Base-by-base conservation (phyloP, 2,329 filamentous ascomycete genomes). In the Periconia macrospinosa region DNA sequence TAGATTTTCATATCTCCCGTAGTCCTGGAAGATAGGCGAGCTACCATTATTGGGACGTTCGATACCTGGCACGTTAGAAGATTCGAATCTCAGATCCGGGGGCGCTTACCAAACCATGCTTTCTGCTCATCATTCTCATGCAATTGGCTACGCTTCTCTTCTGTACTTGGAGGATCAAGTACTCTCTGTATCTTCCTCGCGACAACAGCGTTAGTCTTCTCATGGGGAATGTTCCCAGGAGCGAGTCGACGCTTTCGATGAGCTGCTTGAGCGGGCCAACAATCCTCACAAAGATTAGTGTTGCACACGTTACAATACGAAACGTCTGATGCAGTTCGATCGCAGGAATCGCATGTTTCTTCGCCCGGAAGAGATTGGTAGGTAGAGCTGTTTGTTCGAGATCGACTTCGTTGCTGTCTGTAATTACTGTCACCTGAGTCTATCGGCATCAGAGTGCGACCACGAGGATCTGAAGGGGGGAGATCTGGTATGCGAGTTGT, bases 51-150 rank as follows among this genome's bases (percentile, higher is more conserved):
- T 35, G 18, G 54, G 51, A 17, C 54, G 27, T 1, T 14, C 47
- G 2, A 61, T 48, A 3, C 60, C 60, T 13, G 5, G 5, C 15
- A 14, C 11, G 5, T 37, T 13, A 37, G 11, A 37, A n/a, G 11
- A 13, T 8, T 7, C 8, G 13, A 8, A 33, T 33, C 30, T 33
- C 30, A 33, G 30, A 33, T 7, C 13, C 7, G 30, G 30, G 13
- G 30, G 13, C 13, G 13, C 33, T 14, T 13, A 37, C 33, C 33
- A 45, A 63, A 63, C 60, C 60, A 63, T 5, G 59, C 55, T 8
- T 56, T 60, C 19, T 58, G 49, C 41, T 57, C 49, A 30, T 63
- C 58, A 3, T 55, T 46, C 2, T 45, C 15, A 41, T 63, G 60
- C 18, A 61, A 33, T 13, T 23, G 5, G 23, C 54, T 33, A 19